phyloP scores from a whole-genome alignment of 108 stramenopile species.

The Nitzschia inconspicua region DNA sequence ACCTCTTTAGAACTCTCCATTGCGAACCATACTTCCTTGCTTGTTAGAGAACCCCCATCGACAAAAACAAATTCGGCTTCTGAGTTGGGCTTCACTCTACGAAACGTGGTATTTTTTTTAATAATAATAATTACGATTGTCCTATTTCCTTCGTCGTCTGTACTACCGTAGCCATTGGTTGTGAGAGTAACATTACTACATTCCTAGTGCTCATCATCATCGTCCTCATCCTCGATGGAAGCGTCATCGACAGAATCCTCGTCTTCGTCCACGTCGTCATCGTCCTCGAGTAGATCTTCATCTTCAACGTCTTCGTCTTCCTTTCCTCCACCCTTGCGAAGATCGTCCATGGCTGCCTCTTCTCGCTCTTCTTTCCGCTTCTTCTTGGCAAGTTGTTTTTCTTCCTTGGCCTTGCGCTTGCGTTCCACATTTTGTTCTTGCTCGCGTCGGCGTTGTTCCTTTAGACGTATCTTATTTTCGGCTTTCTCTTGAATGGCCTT shows the following conservation, averaged over 20 bases:
- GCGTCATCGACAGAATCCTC: slow-evolving; percentile 20
- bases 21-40: too few relatives aligned
- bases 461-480: slow-evolving; percentile 55
- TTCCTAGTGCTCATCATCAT: neutral
- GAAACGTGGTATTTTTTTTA: too few relatives aligned
- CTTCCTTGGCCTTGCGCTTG: slow-evolving; percentile 68
- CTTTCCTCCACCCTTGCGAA: slow-evolving; percentile 42
- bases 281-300: slow-evolving; percentile 33
- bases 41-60: too few relatives aligned
- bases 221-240: slow-evolving; percentile 16
- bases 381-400: slow-evolving; percentile 71
- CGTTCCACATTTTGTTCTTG: slow-evolving; percentile 84
- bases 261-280: slow-evolving; percentile 21
- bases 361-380: slow-evolving; percentile 70
- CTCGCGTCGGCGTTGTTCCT: slow-evolving; percentile 73
- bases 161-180: too few relatives aligned
- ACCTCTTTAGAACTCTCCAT: too few relatives aligned
- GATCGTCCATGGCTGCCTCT: slow-evolving; percentile 64
- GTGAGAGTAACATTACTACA: too few relatives aligned
- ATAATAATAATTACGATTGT: too few relatives aligned
- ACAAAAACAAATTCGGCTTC: too few relatives aligned
- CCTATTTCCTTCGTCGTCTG: too few relatives aligned
- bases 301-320: slow-evolving; percentile 36
- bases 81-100: too few relatives aligned
- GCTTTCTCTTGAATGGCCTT: slow-evolving; percentile 61